phyloP scores from a whole-genome alignment of 1,139 yeast genomes.

The Pichia sp. region DNA sequence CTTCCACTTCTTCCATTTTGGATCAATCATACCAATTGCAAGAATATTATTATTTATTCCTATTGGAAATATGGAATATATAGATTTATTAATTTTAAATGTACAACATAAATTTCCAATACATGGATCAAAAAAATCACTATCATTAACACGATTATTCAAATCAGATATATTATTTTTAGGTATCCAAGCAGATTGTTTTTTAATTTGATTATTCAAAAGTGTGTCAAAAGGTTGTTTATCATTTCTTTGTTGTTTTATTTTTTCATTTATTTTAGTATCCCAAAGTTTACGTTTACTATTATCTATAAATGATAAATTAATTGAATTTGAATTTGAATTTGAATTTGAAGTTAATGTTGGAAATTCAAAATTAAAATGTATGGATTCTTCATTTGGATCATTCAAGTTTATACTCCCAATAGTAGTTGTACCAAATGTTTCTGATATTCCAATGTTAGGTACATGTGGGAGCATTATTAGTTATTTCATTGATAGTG shows the following conservation, averaged over 20 bases:
- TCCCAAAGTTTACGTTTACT: no score
- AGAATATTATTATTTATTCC: conserved; percentile 3
- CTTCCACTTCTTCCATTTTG: conserved; percentile 12
- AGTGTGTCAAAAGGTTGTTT: no score
- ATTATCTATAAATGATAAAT: no score
- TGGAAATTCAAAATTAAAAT: not conserved
- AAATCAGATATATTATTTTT: no score
- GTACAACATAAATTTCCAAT: not conserved
- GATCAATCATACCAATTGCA: conserved; percentile 2
- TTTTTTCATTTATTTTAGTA: no score
- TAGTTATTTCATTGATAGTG: no score
- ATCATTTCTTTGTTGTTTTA: no score
- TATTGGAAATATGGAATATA: not conserved
- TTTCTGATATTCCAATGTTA: conserved; percentile 13
- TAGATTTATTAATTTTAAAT: not conserved
- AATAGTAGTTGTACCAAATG: conserved; percentile 12
- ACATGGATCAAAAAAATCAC: conserved; percentile 2
- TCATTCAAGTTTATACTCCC: not conserved
- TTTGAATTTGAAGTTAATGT: not conserved
- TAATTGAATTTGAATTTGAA: no score
- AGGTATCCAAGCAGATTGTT: no score
- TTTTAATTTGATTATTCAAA: no score
- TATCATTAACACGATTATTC: not conserved
- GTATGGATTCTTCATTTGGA: not conserved
- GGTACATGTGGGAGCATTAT: conserved; percentile 13